Evolutionary conservation across 768 basidiomycete species (phyloP).

Genomic region (Coprinopsis sp.): DNA sequence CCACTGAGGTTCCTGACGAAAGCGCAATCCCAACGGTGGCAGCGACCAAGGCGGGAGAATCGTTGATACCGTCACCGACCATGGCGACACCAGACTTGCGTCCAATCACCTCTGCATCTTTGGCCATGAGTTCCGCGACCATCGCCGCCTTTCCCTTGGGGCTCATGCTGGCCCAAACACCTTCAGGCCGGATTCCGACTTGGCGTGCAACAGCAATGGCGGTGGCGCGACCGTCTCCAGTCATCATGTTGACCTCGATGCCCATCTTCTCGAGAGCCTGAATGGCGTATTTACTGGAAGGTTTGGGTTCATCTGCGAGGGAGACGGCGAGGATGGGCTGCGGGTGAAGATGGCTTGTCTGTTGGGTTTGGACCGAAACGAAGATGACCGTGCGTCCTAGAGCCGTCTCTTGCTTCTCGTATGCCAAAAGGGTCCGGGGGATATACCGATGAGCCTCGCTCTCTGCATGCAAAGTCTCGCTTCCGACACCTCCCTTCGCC

Average conservation of each 20-base stretch:
- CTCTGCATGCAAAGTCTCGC: slow-evolving; percentile 16
- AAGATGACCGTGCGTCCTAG: slow-evolving; percentile 84
- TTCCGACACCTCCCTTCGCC: slow-evolving; percentile 27
- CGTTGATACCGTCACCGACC: slow-evolving; percentile 99
- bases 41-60: slow-evolving; percentile 94
- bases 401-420: slow-evolving; percentile 66
- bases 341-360: slow-evolving; percentile 32
- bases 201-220: slow-evolving; percentile 86
- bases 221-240: slow-evolving; percentile 84
- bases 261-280: slow-evolving; percentile 82
- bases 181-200: slow-evolving; percentile 78
- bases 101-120: slow-evolving; percentile 73
- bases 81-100: slow-evolving; percentile 54
- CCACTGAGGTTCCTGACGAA: slow-evolving; percentile 93
- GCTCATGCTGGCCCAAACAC: slow-evolving; percentile 90
- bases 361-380: slow-evolving; percentile 53
- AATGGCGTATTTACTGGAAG: slow-evolving; percentile 80
- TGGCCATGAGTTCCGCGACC: slow-evolving; percentile 74
- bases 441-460: slow-evolving; percentile 31
- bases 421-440: slow-evolving; percentile 54
- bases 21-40: slow-evolving; percentile 96
- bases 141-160: slow-evolving; percentile 93
- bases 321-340: slow-evolving; percentile 76
- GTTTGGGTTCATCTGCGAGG: slow-evolving; percentile 82
- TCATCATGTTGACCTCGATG: slow-evolving; percentile 89